phyloP scores from a whole-genome alignment of 2,329 filamentous ascomycete species.

The Didymella exigua region DNA sequence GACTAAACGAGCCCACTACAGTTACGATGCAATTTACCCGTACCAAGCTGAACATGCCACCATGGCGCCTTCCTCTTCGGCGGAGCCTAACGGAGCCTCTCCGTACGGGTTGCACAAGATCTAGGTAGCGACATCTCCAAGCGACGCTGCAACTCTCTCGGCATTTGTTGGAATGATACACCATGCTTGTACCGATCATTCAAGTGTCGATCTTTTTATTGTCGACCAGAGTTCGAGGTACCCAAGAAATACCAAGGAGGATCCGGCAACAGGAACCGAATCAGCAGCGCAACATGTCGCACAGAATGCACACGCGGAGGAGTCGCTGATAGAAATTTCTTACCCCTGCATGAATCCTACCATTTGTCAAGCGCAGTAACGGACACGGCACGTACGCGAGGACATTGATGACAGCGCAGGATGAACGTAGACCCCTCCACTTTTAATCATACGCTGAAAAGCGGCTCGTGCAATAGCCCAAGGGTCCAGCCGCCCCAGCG shows the following conservation, averaged over 20 bases:
- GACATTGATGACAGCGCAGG: conserved; percentile 2
- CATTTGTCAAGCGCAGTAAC: conserved; percentile 6
- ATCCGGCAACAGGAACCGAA: conserved; percentile 5
- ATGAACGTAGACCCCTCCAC: conserved; percentile 12
- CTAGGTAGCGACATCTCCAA: neutral
- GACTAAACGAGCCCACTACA: conserved; percentile 5
- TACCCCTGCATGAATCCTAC: conserved; percentile 4
- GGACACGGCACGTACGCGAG: conserved; percentile 10
- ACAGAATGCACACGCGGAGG: neutral
- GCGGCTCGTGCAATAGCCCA: conserved; percentile 15
- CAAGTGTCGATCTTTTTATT: neutral
- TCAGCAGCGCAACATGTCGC: conserved; percentile 6
- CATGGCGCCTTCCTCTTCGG: conserved; percentile 4
- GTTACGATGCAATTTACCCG: neutral
- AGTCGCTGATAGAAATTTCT: conserved; percentile 2
- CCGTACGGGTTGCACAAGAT: neutral
- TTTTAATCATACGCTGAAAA: conserved; percentile 13
- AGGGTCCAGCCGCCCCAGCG: conserved; percentile 19
- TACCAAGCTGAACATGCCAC: conserved; percentile 6
- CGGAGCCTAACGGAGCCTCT: neutral
- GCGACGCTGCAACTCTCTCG: neutral
- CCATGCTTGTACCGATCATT: neutral
- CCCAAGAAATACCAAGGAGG: neutral
- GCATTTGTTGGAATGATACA: neutral
- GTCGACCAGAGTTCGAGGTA: neutral